These are phyloP conservation scores for Apophysomyces elegans DNA, from an alignment of 371 early-diverging fungal genomes.

Conservation along the genomic window DNA sequence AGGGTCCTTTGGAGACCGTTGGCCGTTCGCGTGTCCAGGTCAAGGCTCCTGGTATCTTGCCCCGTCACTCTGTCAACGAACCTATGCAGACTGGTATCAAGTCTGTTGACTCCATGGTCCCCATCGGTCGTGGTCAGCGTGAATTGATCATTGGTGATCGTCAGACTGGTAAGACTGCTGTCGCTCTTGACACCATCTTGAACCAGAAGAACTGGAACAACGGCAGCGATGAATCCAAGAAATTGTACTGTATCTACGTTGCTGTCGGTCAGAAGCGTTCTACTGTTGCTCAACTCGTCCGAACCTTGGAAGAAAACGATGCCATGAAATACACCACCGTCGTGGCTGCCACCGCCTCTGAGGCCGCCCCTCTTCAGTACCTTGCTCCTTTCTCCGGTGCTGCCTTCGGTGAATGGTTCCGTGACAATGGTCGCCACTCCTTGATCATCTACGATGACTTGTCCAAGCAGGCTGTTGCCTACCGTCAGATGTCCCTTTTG, in stretches of 20 bases:
- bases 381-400: too few species aligned
- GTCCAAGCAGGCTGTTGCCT: too few species aligned
- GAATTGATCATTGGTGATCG: conserved; percentile 90
- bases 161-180: conserved; percentile 96
- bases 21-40: conserved; percentile 86
- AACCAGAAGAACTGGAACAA: conserved; percentile 95
- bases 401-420: too few species aligned
- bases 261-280: conserved; percentile 96
- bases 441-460: too few species aligned
- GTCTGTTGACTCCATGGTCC: conserved; percentile 96
- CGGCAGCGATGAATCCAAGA: conserved; percentile 28
- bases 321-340: background rate
- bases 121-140: conserved; percentile 70
- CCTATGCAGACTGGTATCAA: conserved; percentile 98
- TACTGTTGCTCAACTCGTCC: conserved; percentile 94
- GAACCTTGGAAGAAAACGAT: conserved; percentile 87
- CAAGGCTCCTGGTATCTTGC: conserved; percentile 96
- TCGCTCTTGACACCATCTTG: conserved; percentile 92
- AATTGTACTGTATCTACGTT: conserved; percentile 15
- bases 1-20: conserved; percentile 84
- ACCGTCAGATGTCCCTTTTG: too few species aligned
- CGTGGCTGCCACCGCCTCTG: too few species aligned
- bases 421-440: too few species aligned
- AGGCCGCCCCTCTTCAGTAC: too few species aligned
- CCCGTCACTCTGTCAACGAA: conserved; percentile 93